Conservation (phyloP, 345 rosid species). For the Aquilaria yunnanensis region DNA sequence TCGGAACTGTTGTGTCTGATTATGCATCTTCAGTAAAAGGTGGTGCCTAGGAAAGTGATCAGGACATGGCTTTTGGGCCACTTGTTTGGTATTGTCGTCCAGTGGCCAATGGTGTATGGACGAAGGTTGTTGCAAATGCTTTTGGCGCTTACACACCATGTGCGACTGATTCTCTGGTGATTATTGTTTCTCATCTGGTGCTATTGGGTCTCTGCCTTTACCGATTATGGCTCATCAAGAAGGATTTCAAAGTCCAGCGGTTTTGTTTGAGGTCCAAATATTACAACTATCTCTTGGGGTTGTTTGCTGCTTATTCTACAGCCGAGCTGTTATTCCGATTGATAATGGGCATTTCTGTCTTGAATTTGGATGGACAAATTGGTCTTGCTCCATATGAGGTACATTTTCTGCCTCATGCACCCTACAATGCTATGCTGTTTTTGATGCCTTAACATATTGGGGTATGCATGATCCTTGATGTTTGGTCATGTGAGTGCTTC, state of each 20-base stretch:
- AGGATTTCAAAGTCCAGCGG: constrained; percentile 56
- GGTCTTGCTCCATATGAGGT: constrained; percentile 97
- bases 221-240: constrained; percentile 67
- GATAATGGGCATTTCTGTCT: constrained; percentile 77
- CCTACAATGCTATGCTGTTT: neutral
- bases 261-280: constrained; percentile 72
- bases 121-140: constrained; percentile 72
- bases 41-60: constrained; percentile 6
- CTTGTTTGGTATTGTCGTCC: constrained; percentile 88
- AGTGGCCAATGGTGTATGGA: constrained; percentile 66
- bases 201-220: constrained; percentile 65
- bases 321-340: constrained; percentile 84
- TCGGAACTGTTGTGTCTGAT: constrained; percentile 6
- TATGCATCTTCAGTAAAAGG: constrained; percentile 21
- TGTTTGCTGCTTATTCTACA: constrained; percentile 66
- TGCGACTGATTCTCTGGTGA: constrained; percentile 73
- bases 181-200: constrained; percentile 55
- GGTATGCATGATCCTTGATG: no score
- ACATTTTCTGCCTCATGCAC: constrained; percentile 4
- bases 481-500: no score
- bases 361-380: constrained; percentile 66
- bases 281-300: constrained; percentile 58
- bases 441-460: neutral
- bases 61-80: constrained; percentile 56
- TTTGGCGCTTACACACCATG: constrained; percentile 97